A percentile compares a stretch with the other conserved stretches of the same genome.
Conservation (phyloP, 768 basidiomycete species). For the Tricholoma matsutake region DNA sequence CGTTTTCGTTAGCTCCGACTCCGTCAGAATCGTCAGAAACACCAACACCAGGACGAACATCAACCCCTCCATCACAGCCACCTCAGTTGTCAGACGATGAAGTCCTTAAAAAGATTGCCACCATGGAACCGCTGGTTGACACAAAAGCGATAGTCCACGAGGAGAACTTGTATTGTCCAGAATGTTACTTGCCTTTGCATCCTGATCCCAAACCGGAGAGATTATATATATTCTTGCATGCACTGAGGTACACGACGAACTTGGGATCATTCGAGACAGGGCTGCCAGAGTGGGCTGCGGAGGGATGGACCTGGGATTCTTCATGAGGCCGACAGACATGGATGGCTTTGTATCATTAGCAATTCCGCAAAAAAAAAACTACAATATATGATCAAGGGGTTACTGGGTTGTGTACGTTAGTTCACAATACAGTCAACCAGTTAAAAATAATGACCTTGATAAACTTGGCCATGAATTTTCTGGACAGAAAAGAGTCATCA, state of each 20-base stretch:
- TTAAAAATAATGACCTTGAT: constrained; percentile 57
- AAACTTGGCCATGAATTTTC: constrained; percentile 92
- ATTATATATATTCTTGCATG: constrained; percentile 95
- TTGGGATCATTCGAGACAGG: constrained; percentile 82
- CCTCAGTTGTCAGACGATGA: constrained; percentile 48
- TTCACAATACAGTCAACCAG: neutral
- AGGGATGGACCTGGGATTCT: constrained; percentile 68
- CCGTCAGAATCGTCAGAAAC: constrained; percentile 13
- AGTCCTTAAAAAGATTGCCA: constrained; percentile 40
- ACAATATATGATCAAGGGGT: neutral
- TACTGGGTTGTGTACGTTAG: neutral
- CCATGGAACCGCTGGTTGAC: constrained; percentile 36
- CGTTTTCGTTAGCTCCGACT: constrained; percentile 8
- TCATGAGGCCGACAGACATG: constrained; percentile 12
- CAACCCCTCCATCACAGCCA: constrained; percentile 13
- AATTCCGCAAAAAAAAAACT: neutral
- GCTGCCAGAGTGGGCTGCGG: constrained; percentile 85
- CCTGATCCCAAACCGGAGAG: constrained; percentile 92
- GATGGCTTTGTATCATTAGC: neutral
- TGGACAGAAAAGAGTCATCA: constrained; percentile 24
- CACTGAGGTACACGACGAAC: constrained; percentile 77
- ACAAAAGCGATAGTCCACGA: constrained; percentile 34
- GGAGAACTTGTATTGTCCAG: constrained; percentile 70
- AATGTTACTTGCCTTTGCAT: constrained; percentile 90
- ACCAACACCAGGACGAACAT: constrained; percentile 16